These are phyloP conservation scores for Microbotryum lychnidis-dioicae DNA, from an alignment of 1,284 basidiomycete species.

Conservation along the genomic window DNA sequence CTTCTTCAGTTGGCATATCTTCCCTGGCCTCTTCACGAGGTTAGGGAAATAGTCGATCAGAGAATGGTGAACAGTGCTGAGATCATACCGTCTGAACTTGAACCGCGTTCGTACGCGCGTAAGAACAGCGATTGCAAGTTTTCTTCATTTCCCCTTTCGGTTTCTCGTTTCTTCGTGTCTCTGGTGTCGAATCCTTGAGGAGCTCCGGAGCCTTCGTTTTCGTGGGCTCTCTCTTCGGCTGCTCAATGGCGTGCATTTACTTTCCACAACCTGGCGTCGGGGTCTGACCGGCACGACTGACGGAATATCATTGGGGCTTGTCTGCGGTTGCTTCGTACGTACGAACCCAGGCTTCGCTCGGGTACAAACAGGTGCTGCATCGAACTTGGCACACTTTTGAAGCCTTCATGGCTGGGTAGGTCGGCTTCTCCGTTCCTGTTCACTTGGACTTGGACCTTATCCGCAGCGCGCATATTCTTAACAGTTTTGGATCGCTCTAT, in stretches of 20 bases:
- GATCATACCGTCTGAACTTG: constrained; percentile 92
- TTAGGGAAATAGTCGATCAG: constrained; percentile 1
- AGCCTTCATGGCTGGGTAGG: constrained; percentile 63
- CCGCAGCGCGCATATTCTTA: no score
- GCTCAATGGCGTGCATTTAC: neutral
- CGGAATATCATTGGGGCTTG: neutral
- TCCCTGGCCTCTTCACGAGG: neutral
- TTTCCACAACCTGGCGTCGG: neutral
- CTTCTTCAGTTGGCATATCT: constrained; percentile 11
- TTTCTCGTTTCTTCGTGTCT: constrained; percentile 37
- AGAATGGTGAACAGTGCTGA: constrained; percentile 51
- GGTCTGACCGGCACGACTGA: neutral
- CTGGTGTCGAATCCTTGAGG: no score
- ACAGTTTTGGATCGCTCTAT: constrained; percentile 62
- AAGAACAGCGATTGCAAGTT: constrained; percentile 65
- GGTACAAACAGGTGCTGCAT: constrained; percentile 76
- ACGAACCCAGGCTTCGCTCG: constrained; percentile 54
- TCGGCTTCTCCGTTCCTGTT: no score
- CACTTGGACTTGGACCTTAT: no score
- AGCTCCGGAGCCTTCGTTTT: neutral
- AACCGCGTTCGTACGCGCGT: constrained; percentile 83
- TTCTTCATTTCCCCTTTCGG: constrained; percentile 45
- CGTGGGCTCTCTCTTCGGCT: neutral
- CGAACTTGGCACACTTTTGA: constrained; percentile 69
- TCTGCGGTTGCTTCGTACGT: neutral